Evolutionary conservation across 352 stramenopile species (phyloP).

Genomic region (Sclerospora graminicola): DNA sequence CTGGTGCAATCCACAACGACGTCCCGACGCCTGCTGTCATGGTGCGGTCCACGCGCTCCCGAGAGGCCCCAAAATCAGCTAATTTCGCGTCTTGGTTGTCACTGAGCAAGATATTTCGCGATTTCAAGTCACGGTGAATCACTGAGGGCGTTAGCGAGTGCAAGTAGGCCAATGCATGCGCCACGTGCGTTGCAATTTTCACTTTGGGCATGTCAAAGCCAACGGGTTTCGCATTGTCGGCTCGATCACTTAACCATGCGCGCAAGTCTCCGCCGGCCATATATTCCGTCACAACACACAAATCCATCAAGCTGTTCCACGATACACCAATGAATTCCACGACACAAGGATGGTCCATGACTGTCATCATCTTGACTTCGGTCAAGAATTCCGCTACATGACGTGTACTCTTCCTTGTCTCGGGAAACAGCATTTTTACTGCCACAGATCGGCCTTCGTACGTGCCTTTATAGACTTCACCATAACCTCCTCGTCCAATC

Average conservation of each 20-base stretch:
- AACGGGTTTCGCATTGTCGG: constrained; percentile 7
- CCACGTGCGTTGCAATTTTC: constrained; percentile 29
- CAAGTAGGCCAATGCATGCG: constrained; percentile 31
- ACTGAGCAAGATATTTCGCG: constrained; percentile 34
- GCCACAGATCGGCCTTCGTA: constrained; percentile 28
- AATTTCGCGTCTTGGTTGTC: constrained; percentile 30
- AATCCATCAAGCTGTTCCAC: constrained; percentile 43
- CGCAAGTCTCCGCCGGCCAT: constrained; percentile 51
- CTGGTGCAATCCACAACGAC: constrained; percentile 30
- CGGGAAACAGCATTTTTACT: constrained; percentile 41
- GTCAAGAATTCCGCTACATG: constrained; percentile 39
- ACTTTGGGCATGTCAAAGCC: constrained; percentile 34
- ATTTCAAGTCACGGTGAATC: constrained; percentile 46
- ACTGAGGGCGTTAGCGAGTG: constrained; percentile 29
- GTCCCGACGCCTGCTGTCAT: constrained; percentile 39
- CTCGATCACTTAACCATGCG: constrained; percentile 24
- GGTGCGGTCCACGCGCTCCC: constrained; percentile 22
- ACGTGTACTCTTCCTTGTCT: constrained; percentile 24
- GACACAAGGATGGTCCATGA: constrained; percentile 32
- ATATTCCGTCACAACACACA: constrained; percentile 52
- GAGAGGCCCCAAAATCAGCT: constrained; percentile 35
- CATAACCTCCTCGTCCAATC: constrained; percentile 40
- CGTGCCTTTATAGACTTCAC: constrained; percentile 38
- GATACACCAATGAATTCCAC: constrained; percentile 46
- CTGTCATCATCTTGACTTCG: constrained; percentile 40